Evolutionary conservation across 768 basidiomycete species (phyloP), one percentile per base, ranked within the genome.

Genomic region (Boletus rubroflammeus): DNA sequence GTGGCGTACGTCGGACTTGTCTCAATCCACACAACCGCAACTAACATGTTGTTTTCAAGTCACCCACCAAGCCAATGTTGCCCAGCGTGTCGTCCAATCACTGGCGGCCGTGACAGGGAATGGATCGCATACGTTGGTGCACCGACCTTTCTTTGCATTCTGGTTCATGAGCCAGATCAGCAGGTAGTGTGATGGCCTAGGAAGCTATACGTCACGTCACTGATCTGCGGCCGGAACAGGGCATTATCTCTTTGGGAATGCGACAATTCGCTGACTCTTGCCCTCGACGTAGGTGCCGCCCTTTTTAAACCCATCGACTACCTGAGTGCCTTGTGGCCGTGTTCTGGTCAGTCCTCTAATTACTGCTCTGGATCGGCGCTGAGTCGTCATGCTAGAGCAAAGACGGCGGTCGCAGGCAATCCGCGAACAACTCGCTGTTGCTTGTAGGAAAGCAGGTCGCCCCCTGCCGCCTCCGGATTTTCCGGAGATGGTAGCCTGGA

Each of bases 131-230:
- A 66, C 76, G 31, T 67, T 89, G 23, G 72, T 81, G 3, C 73
- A 78, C 15, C 72, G 86, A 52, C 87, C 87, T 10, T 85, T 85
- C 64, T 85, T 82, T 64, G 75, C 82, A 23, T 86, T 86, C 66
- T 88, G 85, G 86, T 87, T 89, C 63, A 85, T 86, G 84, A 78
- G 78, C 21, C 85, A 88, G 68, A 78, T 88, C 50, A 76, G 73
- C 63, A 77, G 82, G 83, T 81, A 53, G 49, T 67, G 66, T 50
- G 42, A 41, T 32, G 15, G 6, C 8, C 34, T 46, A 21, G 42
- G 17, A 26, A 50, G 31, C 23, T 45, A 40, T 40, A 14, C 19
- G 48, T 49, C 54, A 58, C 51, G 50, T 46, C 50, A 44, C 47
- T 59, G 31, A 67, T 57, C 43, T 56, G 36, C 29, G 17, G 5